These are phyloP conservation scores for Fusarium sp. DNA, from an alignment of 2,329 filamentous ascomycete species.

Conservation along the genomic window DNA sequence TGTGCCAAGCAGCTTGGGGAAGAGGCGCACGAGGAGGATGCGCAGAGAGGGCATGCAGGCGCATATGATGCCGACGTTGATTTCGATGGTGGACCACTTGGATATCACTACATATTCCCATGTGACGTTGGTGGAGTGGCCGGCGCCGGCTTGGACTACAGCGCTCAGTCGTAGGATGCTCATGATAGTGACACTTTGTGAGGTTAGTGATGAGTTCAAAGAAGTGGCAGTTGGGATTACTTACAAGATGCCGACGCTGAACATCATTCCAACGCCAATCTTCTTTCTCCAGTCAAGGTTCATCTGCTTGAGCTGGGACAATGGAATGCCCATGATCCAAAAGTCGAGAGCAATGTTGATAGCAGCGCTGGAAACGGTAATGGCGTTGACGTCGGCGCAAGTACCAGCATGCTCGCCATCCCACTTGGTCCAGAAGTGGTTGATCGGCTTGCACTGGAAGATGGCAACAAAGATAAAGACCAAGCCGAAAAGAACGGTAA, in stretches of 20 bases:
- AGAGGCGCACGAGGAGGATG: constrained; percentile 54
- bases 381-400: constrained; percentile 64
- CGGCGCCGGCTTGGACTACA: constrained; percentile 50
- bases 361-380: constrained; percentile 66
- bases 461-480: constrained; percentile 59
- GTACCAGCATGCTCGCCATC: constrained; percentile 60
- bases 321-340: constrained; percentile 65
- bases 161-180: constrained; percentile 55
- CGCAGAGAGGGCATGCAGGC: constrained; percentile 56
- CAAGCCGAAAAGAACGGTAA: constrained; percentile 57
- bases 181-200: constrained; percentile 54
- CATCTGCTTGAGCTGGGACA: constrained; percentile 59
- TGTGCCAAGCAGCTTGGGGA: constrained; percentile 54
- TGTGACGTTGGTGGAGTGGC: constrained; percentile 50
- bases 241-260: constrained; percentile 63
- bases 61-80: constrained; percentile 57
- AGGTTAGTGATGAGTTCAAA: background rate
- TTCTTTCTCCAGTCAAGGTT: constrained; percentile 64
- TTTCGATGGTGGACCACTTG: constrained; percentile 56
- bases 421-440: constrained; percentile 67
- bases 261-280: constrained; percentile 64
- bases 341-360: constrained; percentile 66
- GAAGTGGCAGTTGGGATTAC: constrained; percentile 19
- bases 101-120: constrained; percentile 53
- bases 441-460: constrained; percentile 66